Evolutionary conservation across 2,329 filamentous ascomycete genomes (phyloP).

Genomic region (Epichloe coenophiala): DNA sequence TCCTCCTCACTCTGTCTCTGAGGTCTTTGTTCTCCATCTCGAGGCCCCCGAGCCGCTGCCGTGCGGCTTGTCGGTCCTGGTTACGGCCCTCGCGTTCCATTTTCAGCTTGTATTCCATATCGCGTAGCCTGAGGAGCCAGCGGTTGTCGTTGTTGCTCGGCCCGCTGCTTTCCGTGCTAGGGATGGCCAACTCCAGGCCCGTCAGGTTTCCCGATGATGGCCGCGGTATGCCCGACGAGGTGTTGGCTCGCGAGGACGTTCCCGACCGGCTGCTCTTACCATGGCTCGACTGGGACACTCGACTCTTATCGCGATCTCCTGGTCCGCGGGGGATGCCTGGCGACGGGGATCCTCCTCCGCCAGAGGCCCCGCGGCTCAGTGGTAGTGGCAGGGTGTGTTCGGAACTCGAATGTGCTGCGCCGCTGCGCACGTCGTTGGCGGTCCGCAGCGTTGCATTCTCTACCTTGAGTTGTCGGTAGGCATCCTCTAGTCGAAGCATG

Average conservation of each 20-base stretch:
- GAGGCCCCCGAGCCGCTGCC: constrained; percentile 66
- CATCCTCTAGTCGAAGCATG: constrained; percentile 43
- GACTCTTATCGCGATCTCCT: constrained; percentile 32
- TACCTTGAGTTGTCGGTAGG: constrained; percentile 49
- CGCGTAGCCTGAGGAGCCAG: constrained; percentile 75
- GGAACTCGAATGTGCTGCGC: constrained; percentile 28
- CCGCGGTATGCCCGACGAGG: constrained; percentile 14
- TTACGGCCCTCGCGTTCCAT: constrained; percentile 77
- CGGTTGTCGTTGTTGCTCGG: constrained; percentile 44
- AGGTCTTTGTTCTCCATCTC: constrained; percentile 61
- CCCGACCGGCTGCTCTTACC: constrained; percentile 18
- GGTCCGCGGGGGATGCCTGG: constrained; percentile 39
- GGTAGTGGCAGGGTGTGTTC: constrained; percentile 16
- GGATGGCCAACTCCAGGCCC: constrained; percentile 16
- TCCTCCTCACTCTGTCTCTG: constrained; percentile 42
- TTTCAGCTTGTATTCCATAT: constrained; percentile 80
- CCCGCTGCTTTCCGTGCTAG: constrained; percentile 7
- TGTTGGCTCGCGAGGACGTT: constrained; percentile 16
- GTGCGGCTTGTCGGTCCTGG: constrained; percentile 70
- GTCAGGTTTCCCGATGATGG: constrained; percentile 12
- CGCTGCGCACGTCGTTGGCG: constrained; percentile 43
- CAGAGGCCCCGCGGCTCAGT: constrained; percentile 10
- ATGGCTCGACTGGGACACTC: constrained; percentile 18
- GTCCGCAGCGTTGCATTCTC: constrained; percentile 57
- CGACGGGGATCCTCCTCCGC: constrained; percentile 32